Percentiles rank a stretch among this genome's conserved stretches.
phyloP scores from a whole-genome alignment of 2,329 filamentous ascomycete genomes.

The Diplodia seriata region DNA sequence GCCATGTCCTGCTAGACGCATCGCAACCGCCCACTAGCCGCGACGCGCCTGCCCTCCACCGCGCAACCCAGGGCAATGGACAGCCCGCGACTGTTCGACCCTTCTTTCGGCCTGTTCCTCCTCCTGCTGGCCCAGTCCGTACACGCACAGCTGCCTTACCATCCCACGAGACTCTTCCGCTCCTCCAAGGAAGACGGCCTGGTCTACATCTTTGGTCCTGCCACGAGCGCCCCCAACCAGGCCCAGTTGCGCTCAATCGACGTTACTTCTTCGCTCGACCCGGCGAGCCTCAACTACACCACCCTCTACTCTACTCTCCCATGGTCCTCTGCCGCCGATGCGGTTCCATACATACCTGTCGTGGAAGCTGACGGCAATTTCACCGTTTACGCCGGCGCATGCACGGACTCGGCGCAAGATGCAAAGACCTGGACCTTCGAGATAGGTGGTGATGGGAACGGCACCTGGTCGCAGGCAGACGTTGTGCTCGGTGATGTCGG shows the following conservation, averaged over 20 bases:
- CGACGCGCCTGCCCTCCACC: slow-evolving; percentile 9
- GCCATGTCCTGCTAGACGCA: slow-evolving; percentile 29
- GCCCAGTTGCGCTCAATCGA: slow-evolving; percentile 70
- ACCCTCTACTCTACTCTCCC: slow-evolving; percentile 65
- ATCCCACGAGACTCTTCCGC: slow-evolving; percentile 75
- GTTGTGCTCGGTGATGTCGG: slow-evolving; percentile 47
- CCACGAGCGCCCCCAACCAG: slow-evolving; percentile 50
- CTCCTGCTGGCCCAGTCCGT: slow-evolving; percentile 16
- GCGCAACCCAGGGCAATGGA: slow-evolving; percentile 20
- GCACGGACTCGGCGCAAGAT: slow-evolving; percentile 60
- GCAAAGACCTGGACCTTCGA: slow-evolving; percentile 73
- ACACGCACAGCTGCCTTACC: slow-evolving; percentile 70
- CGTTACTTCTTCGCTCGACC: slow-evolving; percentile 63
- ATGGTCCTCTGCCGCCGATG: slow-evolving; percentile 63
- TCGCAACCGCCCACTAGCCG: slow-evolving; percentile 1
- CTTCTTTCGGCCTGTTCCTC: slow-evolving; percentile 17
- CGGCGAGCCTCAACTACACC: slow-evolving; percentile 52
- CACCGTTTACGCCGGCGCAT: slow-evolving; percentile 76
- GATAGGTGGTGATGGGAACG: slow-evolving; percentile 57
- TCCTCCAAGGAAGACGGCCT: slow-evolving; percentile 59
- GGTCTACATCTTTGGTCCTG: slow-evolving; percentile 74
- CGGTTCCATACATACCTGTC: slow-evolving; percentile 70
- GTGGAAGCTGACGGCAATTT: slow-evolving; percentile 73
- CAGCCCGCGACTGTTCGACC: not conserved
- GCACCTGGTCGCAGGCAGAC: slow-evolving; percentile 62